These are phyloP conservation scores for Neurospora intermedia DNA, from an alignment of 495 filamentous ascomycete species.

Conservation along the genomic window DNA sequence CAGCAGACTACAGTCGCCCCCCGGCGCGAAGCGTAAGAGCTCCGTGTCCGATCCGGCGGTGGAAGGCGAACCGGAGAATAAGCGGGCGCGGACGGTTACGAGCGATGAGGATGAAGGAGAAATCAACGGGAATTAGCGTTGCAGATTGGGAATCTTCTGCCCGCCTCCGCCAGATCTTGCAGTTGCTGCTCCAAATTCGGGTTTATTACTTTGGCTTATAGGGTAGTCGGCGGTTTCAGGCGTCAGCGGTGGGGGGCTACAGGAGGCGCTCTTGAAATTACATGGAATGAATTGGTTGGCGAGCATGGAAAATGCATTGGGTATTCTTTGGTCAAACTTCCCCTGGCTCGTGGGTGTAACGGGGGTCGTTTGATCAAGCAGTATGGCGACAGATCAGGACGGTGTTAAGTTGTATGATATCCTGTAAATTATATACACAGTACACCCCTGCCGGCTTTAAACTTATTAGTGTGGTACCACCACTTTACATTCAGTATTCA, in stretches of 20 bases:
- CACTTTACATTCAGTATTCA: too few species aligned
- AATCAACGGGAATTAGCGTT: constrained; percentile 3
- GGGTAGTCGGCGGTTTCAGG: not conserved
- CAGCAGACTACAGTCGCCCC: constrained; percentile 16
- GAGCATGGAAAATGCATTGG: not conserved
- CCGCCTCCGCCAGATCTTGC: not conserved
- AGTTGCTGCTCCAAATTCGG: not conserved
- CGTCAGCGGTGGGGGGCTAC: not conserved
- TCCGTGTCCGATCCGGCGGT: constrained; percentile 13
- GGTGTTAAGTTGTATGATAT: not conserved
- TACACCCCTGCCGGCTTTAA: too few species aligned
- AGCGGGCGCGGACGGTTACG: constrained; percentile 13
- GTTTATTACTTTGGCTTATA: not conserved
- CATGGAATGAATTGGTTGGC: not conserved
- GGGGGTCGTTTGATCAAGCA: not conserved
- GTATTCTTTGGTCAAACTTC: not conserved
- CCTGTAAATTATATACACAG: not conserved
- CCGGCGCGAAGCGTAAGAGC: constrained; percentile 22
- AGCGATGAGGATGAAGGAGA: constrained; percentile 19
- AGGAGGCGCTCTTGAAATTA: not conserved
- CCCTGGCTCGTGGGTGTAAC: not conserved
- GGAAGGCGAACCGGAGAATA: constrained; percentile 15
- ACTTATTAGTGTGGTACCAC: too few species aligned
- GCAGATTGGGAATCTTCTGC: not conserved
- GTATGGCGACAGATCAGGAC: not conserved